phyloP scores from a whole-genome alignment of 1,284 basidiomycete genomes.

The Phaffia rhodozyma region DNA sequence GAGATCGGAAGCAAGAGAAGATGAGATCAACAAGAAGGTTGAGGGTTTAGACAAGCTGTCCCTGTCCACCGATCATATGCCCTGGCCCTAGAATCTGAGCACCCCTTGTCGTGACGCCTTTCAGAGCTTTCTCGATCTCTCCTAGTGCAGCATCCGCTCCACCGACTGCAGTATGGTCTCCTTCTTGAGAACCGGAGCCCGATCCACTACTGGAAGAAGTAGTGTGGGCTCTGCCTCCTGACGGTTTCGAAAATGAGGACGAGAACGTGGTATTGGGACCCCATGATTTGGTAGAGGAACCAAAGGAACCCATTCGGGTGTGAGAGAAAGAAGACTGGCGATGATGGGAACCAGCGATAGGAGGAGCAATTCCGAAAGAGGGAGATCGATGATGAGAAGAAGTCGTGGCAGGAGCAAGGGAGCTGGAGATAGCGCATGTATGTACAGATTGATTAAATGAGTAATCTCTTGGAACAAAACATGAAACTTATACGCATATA shows the following conservation, averaged over 20 bases:
- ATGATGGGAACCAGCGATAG: background rate
- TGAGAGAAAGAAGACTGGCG: background rate
- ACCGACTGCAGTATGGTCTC: background rate
- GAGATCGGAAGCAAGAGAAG: background rate
- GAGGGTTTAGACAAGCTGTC: background rate
- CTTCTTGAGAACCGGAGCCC: background rate
- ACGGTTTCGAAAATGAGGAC: background rate
- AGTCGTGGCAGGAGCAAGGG: background rate
- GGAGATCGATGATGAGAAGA: conserved; percentile 4
- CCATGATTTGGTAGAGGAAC: background rate
- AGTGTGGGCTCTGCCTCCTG: background rate
- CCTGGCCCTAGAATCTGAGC: background rate
- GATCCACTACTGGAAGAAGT: background rate
- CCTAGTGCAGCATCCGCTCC: conserved; percentile 10
- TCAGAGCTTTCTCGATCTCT: conserved; percentile 6
- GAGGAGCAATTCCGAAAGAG: background rate
- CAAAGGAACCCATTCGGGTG: conserved; percentile 16
- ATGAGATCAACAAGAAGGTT: background rate
- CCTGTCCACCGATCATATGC: background rate
- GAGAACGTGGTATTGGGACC: background rate
- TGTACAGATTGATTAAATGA: too few relatives aligned
- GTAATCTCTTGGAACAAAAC: too few relatives aligned
- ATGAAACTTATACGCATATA: too few relatives aligned
- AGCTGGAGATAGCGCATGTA: background rate
- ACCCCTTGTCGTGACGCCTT: background rate